Conservation (phyloP, 495 filamentous ascomycete species). For the Podospora fimiseda region DNA sequence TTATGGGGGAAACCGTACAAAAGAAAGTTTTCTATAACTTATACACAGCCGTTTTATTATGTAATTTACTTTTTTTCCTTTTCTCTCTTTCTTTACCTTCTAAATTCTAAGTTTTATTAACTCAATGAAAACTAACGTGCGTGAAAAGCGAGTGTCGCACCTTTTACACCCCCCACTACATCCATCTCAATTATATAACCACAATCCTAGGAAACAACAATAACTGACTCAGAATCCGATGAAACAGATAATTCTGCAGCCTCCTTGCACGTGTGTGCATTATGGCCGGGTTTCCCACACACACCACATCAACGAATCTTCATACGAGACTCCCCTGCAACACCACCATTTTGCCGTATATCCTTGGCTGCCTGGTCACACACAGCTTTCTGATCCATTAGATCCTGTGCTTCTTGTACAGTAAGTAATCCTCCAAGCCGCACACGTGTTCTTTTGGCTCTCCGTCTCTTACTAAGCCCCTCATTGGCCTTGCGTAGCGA, state of each 20-base stretch:
- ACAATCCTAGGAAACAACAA: background rate
- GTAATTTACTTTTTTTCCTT: no score
- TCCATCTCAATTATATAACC: background rate
- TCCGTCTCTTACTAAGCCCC: constrained; percentile 5
- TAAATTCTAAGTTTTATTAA: no score
- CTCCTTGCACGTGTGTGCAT: background rate
- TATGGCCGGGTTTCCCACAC: background rate
- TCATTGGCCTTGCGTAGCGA: background rate
- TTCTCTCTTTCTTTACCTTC: no score
- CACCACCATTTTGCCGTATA: background rate
- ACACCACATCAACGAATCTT: background rate
- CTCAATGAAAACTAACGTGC: no score
- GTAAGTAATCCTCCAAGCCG: background rate
- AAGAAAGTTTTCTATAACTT: no score
- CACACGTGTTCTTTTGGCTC: constrained; percentile 9
- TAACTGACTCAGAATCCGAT: background rate
- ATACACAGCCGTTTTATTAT: no score
- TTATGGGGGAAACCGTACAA: no score
- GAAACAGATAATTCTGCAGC: background rate
- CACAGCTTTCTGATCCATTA: background rate
- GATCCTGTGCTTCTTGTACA: background rate
- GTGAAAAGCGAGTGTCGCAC: no score
- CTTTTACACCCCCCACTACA: no score
- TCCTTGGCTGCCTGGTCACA: background rate
- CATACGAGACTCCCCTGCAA: background rate